These are phyloP conservation scores for Hypsizygus ulmarius DNA, from an alignment of 1,284 basidiomycete genomes.

Conservation along the genomic window DNA sequence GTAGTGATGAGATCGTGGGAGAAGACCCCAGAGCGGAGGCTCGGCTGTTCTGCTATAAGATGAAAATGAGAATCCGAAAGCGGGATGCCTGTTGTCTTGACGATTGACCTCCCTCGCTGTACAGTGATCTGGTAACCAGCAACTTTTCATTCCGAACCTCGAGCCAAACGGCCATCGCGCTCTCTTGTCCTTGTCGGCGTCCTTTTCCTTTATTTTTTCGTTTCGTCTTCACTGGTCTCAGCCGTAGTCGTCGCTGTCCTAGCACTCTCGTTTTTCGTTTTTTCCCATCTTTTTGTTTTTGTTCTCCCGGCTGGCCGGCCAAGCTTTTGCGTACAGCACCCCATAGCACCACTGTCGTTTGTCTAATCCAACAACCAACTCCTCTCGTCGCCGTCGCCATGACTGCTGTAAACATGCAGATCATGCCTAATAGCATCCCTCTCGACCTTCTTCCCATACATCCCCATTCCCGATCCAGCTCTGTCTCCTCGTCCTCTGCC, in stretches of 20 bases:
- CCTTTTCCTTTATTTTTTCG: constrained; percentile 18
- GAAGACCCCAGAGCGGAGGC: constrained; percentile 1
- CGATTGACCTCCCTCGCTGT: constrained; percentile 43
- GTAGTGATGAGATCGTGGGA: constrained; percentile 21
- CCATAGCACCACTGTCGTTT: constrained; percentile 26
- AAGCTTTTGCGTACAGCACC: constrained; percentile 12
- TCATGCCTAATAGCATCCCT: constrained; percentile 61
- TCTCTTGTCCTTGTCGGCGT: constrained; percentile 32
- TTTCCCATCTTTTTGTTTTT: constrained; percentile 19
- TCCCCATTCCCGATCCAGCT: constrained; percentile 73
- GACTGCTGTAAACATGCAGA: constrained; percentile 72
- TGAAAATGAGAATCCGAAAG: constrained; percentile 16
- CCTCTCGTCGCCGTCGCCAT: constrained; percentile 34
- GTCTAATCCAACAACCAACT: neutral
- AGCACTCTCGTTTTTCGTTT: constrained; percentile 18
- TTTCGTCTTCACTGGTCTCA: constrained; percentile 20
- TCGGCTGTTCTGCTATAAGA: constrained; percentile 11
- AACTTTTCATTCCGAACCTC: constrained; percentile 31
- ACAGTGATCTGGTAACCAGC: constrained; percentile 35
- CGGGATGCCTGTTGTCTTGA: constrained; percentile 58
- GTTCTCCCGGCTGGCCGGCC: constrained; percentile 27
- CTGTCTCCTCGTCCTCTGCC: constrained; percentile 69
- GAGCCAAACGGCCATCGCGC: constrained; percentile 28
- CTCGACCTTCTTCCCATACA: constrained; percentile 67
- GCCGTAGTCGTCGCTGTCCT: constrained; percentile 20